phyloP scores from a whole-genome alignment of 1,284 basidiomycete species.

The Paramarasmius palmivorus region DNA sequence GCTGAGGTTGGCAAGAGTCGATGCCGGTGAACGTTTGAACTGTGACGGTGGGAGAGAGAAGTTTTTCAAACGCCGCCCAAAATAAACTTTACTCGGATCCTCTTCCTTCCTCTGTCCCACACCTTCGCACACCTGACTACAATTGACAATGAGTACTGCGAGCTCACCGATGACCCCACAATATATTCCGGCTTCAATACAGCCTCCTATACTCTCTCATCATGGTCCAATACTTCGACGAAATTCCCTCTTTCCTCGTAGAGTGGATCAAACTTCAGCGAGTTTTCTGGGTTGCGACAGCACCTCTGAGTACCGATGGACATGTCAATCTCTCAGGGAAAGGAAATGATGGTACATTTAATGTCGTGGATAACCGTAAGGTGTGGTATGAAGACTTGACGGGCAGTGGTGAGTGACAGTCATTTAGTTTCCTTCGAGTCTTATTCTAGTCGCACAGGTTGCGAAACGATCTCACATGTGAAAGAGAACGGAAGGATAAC shows the following conservation, averaged over 20 bases:
- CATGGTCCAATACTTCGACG: conserved; percentile 51
- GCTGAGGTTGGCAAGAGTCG: too few species aligned
- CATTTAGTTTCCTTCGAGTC: not conserved
- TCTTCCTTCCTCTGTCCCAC: too few species aligned
- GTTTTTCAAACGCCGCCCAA: too few species aligned
- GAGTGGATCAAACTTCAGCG: conserved; percentile 52
- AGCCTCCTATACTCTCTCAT: too few species aligned
- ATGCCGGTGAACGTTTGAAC: too few species aligned
- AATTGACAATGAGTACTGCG: too few species aligned
- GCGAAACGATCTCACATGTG: conserved; percentile 59
- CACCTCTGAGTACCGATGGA: conserved; percentile 46
- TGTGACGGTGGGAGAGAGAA: too few species aligned
- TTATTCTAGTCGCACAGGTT: conserved; percentile 32
- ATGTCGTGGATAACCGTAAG: conserved; percentile 41
- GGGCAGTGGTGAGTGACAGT: conserved; percentile 46
- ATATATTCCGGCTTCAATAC: too few species aligned
- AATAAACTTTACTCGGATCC: too few species aligned
- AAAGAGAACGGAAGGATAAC: conserved; percentile 60
- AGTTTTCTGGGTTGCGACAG: conserved; percentile 58
- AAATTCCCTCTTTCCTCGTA: conserved; percentile 43
- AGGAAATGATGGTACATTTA: conserved; percentile 48
- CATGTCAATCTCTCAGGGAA: conserved; percentile 62
- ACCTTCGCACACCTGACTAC: too few species aligned
- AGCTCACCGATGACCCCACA: too few species aligned
- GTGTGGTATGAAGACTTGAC: conserved; percentile 61